phyloP scores from a whole-genome alignment of 2,329 filamentous ascomycete genomes.

The Rugonectria rugulosa region DNA sequence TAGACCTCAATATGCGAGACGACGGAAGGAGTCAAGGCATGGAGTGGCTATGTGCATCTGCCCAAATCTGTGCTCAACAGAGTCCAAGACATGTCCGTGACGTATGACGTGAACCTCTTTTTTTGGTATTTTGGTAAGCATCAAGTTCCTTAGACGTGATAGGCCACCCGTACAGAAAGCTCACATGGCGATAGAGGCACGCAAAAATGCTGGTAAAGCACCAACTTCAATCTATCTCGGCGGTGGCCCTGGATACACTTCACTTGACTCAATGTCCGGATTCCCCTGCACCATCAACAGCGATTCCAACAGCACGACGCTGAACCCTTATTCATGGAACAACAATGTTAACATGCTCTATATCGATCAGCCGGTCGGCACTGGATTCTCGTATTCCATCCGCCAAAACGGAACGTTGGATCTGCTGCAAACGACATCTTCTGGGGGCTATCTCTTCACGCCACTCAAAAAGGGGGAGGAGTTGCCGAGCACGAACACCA shows the following conservation, averaged over 20 bases:
- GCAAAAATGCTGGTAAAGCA: conserved; percentile 36
- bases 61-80: conserved; percentile 39
- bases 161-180: background rate
- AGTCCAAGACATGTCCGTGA: conserved; percentile 22
- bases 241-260: conserved; percentile 68
- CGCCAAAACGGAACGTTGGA: conserved; percentile 62
- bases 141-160: background rate
- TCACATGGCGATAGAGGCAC: conserved; percentile 35
- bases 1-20: conserved; percentile 35
- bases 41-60: conserved; percentile 31
- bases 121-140: conserved; percentile 51
- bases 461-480: background rate
- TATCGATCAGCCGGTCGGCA: conserved; percentile 67
- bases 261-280: conserved; percentile 65
- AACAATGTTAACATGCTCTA: conserved; percentile 57
- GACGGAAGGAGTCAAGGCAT: conserved; percentile 27
- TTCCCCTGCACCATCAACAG: conserved; percentile 59
- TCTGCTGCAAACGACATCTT: conserved; percentile 47
- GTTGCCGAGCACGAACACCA: conserved; percentile 18
- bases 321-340: conserved; percentile 69
- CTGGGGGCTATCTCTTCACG: too few relatives aligned
- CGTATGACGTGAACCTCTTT: conserved; percentile 43
- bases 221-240: conserved; percentile 64
- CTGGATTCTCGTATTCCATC: conserved; percentile 64
- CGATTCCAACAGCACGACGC: conserved; percentile 58